Percentiles rank a stretch among this genome's conserved stretches.
phyloP scores from a whole-genome alignment of 306 rosid species.

The Prunus armeniaca region DNA sequence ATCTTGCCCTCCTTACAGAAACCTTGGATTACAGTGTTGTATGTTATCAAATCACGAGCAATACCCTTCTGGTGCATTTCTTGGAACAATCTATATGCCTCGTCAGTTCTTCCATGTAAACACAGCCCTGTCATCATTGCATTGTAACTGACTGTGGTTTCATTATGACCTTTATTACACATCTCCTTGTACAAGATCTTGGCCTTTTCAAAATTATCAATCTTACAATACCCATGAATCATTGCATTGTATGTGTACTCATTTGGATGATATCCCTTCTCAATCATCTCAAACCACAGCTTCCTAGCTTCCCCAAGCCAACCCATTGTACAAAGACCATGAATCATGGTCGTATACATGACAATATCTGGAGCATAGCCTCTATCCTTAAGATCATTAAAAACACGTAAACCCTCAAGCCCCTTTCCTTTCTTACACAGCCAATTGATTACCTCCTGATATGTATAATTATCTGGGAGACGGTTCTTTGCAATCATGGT shows the following conservation, averaged over 20 bases:
- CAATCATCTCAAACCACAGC: slow-evolving; percentile 85
- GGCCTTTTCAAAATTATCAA: slow-evolving; percentile 47
- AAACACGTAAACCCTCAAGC: slow-evolving; percentile 48
- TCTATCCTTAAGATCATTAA: slow-evolving; percentile 71
- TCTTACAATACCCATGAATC: slow-evolving; percentile 49
- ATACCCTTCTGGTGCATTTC: slow-evolving; percentile 59
- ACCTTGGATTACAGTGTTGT: slow-evolving; percentile 52
- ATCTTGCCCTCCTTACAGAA: slow-evolving; percentile 48
- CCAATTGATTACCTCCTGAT: slow-evolving; percentile 58
- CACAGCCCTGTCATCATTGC: slow-evolving; percentile 57
- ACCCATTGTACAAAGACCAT: slow-evolving; percentile 48
- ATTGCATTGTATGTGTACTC: slow-evolving; percentile 52
- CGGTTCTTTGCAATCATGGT: slow-evolving; percentile 51
- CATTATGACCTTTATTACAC: slow-evolving; percentile 48
- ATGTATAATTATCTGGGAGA: slow-evolving; percentile 47
- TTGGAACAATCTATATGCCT: slow-evolving; percentile 51
- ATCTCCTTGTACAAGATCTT: slow-evolving; percentile 53
- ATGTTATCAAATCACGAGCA: slow-evolving; percentile 43
- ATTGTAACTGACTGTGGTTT: slow-evolving; percentile 41
- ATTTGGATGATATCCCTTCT: slow-evolving; percentile 59
- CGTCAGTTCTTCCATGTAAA: slow-evolving; percentile 42
- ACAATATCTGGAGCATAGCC: slow-evolving; percentile 67
- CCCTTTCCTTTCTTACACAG: slow-evolving; percentile 44
- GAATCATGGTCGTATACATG: slow-evolving; percentile 73
- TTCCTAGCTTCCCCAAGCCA: slow-evolving; percentile 59